These are phyloP conservation scores for Fusarium dimerum DNA, from an alignment of 2,329 filamentous ascomycete genomes.

Conservation along the genomic window DNA sequence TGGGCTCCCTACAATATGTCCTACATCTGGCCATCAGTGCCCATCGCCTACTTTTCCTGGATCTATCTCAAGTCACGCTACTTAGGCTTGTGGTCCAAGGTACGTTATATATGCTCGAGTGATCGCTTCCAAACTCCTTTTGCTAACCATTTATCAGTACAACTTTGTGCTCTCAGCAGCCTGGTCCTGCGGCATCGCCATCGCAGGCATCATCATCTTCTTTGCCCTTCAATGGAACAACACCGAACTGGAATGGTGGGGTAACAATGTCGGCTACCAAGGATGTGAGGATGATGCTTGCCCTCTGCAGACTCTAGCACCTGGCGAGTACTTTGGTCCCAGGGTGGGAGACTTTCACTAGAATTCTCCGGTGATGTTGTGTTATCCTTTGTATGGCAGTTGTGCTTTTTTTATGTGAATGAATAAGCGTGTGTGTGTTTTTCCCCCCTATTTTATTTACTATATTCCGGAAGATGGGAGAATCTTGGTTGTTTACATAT, in stretches of 20 bases:
- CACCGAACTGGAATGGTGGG: slow-evolving; percentile 50
- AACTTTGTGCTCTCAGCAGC: slow-evolving; percentile 55
- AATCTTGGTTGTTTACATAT: slow-evolving; percentile 12
- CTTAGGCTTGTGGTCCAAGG: slow-evolving; percentile 54
- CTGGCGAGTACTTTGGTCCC: slow-evolving; percentile 42
- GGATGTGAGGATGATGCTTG: slow-evolving; percentile 47
- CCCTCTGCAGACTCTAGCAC: slow-evolving; percentile 34
- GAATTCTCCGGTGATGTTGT: neutral
- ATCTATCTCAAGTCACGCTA: slow-evolving; percentile 51
- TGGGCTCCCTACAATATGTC: slow-evolving; percentile 54
- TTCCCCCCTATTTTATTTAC: neutral
- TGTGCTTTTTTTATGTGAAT: slow-evolving; percentile 27
- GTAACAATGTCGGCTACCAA: slow-evolving; percentile 42
- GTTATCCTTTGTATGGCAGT: slow-evolving; percentile 14
- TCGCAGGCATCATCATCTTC: slow-evolving; percentile 55
- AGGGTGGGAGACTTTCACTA: slow-evolving; percentile 40
- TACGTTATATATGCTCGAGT: slow-evolving; percentile 21
- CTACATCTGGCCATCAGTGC: slow-evolving; percentile 54
- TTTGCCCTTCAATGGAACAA: slow-evolving; percentile 51
- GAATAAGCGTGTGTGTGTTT: slow-evolving; percentile 21
- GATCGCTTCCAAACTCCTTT: neutral
- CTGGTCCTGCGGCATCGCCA: slow-evolving; percentile 51
- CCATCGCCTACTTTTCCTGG: slow-evolving; percentile 54
- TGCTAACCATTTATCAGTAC: slow-evolving; percentile 37
- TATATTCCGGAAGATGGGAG: neutral